Base-by-base conservation (phyloP, 73 alveolate species). In the Effrenium voratum region DNA sequence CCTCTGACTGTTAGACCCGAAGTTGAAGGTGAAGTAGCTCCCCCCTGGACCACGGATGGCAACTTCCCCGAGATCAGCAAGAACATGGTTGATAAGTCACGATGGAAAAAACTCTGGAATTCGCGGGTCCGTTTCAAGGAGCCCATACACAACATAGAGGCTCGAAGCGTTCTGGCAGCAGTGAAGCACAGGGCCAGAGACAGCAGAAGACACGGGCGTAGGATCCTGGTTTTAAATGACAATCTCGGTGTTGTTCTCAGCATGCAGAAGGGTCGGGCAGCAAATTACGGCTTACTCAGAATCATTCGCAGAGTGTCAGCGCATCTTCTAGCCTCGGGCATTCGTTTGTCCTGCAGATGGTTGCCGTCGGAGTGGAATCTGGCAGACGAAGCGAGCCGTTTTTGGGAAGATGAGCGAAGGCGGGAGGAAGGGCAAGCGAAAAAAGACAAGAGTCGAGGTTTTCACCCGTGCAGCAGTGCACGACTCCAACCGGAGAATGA, bases 1-100 rank as follows among this genome's bases (percentile, higher is more conserved):
- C 92, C 92, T n/a, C 32, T 44, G 70, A 81, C 92, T 4, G 92
- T 81, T 34, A 45, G 28, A 8, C 92, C 92, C 16, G 75, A 47
- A 1, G 46, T 81, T 26, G 45, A 45, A 10, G 92, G 73, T 46
- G 75, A 45, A 30, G 30, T 81, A 26, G 6, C 8, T 2, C 50
- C 28, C 2, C 44, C 5, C 32, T 1, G 16, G 2, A 46, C 2
- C 1, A 73, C 2, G 5, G 92, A 81, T 24, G 45, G 45, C 32
- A 4, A 26, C 55, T 81, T 80, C 44, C 72, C 91, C 44, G 91
- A 80, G 24, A 44, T 80, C 32, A 8, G 5, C 46, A 46, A 26
- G n/a, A 28, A 41, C 22, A 0, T 45, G 40, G 19, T 80, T 2
- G 30, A 19, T 0, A 44, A 22, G 8, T 12, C 2, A 0, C 41